A percentile compares a stretch with the other conserved stretches of the same genome.
Evolutionary conservation across 495 filamentous ascomycete genomes (phyloP).

Genomic region (Chaetomium tenue): DNA sequence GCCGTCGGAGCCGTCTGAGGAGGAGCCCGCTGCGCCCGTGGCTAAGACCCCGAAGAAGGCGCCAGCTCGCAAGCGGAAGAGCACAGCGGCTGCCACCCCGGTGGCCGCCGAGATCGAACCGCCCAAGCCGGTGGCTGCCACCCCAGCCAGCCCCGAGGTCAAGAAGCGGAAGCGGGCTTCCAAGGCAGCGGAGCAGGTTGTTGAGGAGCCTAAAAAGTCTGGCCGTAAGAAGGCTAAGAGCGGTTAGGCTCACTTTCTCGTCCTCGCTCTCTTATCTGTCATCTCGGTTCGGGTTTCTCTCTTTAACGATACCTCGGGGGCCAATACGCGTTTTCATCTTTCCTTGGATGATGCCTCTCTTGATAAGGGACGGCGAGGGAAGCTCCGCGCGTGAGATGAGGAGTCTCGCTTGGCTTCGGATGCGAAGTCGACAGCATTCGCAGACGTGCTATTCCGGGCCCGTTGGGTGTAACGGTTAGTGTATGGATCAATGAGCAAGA

Average conservation of each 20-base stretch:
- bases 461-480: constrained; percentile 2
- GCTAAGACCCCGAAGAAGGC: constrained; percentile 55
- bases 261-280: constrained; percentile 16
- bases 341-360: constrained; percentile 21
- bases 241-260: constrained; percentile 23
- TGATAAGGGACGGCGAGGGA: neutral
- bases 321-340: constrained; percentile 20
- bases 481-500: constrained; percentile 13
- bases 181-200: constrained; percentile 43
- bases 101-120: constrained; percentile 51
- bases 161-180: constrained; percentile 67
- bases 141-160: constrained; percentile 48
- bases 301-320: constrained; percentile 37
- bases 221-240: constrained; percentile 53
- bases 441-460: constrained; percentile 7
- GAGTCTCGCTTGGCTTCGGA: constrained; percentile 1
- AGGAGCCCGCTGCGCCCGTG: constrained; percentile 29
- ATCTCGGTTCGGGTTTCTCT: constrained; percentile 17
- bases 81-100: constrained; percentile 40
- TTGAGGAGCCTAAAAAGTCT: constrained; percentile 54
- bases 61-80: constrained; percentile 50
- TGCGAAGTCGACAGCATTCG: constrained; percentile 7
- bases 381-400: neutral
- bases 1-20: constrained; percentile 47
- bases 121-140: constrained; percentile 52